Conservation (phyloP, 2,329 filamentous ascomycete species). For the Ascochyta rabiei region DNA sequence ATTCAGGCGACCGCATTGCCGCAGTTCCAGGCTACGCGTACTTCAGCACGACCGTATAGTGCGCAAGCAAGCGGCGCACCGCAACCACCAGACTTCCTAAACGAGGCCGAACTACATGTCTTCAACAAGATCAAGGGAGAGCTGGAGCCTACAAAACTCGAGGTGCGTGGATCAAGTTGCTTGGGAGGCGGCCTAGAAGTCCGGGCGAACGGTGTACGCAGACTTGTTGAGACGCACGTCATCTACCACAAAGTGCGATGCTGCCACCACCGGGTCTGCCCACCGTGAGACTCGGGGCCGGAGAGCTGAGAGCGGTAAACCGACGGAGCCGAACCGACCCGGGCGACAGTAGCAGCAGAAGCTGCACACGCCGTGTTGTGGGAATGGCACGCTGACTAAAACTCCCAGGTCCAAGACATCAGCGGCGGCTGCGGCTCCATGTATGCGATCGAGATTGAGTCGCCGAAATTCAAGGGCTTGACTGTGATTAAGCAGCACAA, state of each 20-base stretch:
- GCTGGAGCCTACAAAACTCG: conserved; percentile 52
- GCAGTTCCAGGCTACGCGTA: neutral
- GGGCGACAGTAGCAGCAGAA: neutral
- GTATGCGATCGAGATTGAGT: conserved; percentile 82
- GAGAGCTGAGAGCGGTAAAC: neutral
- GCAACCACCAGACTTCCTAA: conserved; percentile 55
- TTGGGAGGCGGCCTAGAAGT: conserved; percentile 2
- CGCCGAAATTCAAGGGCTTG: conserved; percentile 71
- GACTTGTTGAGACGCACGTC: conserved; percentile 19
- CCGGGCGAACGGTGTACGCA: conserved; percentile 10
- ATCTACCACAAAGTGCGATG: conserved; percentile 3
- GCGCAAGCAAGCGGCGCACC: conserved; percentile 20
- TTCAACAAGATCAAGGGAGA: conserved; percentile 54
- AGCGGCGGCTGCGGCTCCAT: conserved; percentile 85
- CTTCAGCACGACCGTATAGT: conserved; percentile 31
- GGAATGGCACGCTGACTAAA: conserved; percentile 7
- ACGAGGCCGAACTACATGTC: conserved; percentile 53
- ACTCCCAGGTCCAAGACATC: conserved; percentile 71
- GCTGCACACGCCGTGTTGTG: neutral
- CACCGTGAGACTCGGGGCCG: neutral
- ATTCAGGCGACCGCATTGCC: conserved; percentile 3
- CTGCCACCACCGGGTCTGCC: neutral
- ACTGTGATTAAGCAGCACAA: conserved; percentile 81
- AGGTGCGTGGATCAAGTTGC: conserved; percentile 44
- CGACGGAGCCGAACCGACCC: neutral